Percentiles rank a stretch among this genome's conserved stretches.
These are phyloP conservation scores for Ogataea hybrid DNA, from an alignment of 1,139 yeast species.

Conservation along the genomic window DNA sequence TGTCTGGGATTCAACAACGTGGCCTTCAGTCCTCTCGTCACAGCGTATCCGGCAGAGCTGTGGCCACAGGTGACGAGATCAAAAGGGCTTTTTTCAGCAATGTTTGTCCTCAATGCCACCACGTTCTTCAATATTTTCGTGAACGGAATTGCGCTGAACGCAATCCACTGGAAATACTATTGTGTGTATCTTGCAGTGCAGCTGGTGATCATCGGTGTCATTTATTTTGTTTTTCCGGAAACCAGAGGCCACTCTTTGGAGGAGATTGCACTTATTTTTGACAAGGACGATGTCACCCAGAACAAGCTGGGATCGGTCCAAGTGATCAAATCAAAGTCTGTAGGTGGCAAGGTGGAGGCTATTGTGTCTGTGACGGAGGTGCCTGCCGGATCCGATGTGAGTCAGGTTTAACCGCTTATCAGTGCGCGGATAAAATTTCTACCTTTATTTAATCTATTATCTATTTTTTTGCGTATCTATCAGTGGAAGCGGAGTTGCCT, in stretches of 20 bases:
- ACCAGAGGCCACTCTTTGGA: conserved; percentile 54
- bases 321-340: conserved; percentile 1
- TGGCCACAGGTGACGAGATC: conserved; percentile 46
- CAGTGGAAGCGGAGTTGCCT: not conserved
- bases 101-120: conserved; percentile 32
- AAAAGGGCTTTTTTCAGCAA: conserved; percentile 41
- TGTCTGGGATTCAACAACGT: conserved; percentile 35
- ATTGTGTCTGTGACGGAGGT: conserved; percentile 5
- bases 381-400: not conserved
- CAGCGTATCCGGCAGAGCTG: conserved; percentile 43
- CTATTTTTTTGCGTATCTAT: not conserved
- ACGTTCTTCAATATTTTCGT: conserved; percentile 45
- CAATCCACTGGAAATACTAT: conserved; percentile 59
- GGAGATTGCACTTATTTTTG: conserved; percentile 50
- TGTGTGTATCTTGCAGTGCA: conserved; percentile 39
- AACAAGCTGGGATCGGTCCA: conserved; percentile 9
- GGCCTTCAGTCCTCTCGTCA: conserved; percentile 34
- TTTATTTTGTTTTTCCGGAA: conserved; percentile 46
- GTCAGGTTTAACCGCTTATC: not conserved
- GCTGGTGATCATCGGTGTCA: conserved; percentile 8
- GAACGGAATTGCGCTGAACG: conserved; percentile 58
- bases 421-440: not conserved
- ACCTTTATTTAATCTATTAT: not conserved
- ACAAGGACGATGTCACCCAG: conserved; percentile 23
- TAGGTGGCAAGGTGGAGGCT: conserved; percentile 5